Evolutionary conservation across 805 yeast species (phyloP), one percentile per base, ranked within the genome.

Genomic region (Yamadazyma insecticola): DNA sequence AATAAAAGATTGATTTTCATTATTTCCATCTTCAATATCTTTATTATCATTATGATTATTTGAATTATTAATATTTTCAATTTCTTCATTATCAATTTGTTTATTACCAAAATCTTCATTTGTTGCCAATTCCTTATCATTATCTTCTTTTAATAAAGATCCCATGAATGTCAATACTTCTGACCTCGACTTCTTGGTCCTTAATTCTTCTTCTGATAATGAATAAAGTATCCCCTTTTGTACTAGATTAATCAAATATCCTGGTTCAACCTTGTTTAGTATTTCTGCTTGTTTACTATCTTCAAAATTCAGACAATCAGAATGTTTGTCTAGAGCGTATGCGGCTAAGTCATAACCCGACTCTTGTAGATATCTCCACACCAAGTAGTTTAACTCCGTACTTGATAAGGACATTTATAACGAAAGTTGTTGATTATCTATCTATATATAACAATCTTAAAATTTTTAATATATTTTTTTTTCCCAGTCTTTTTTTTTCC

Each of bases 351-450:
- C 89, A 23, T 70, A 67, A 3, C 94, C 94, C 5, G 80, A 66
- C 53, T 92, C 97, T 50, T 87, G 95, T 22, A 88, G 68, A 50
- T 90, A 92, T 39, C 97, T 63, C 96, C 96, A 92, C 32, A 90
- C 75, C 45, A 92, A 70, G 52, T 90, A 90, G 63, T 90, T 92
- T 33, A 90, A 72, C 57, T 88, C 95, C 35, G 73, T 77, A 35
- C 92, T 81, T 4, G 92, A 74, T 29, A 90, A 61, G 16, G 95
- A 81, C 96, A 87, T 86, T 13, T 6, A 20, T 5, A n/a, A 17
- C 22, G 13, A 10, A 10, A 12, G 12, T 22, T n/a, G n/a, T n/a
- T n/a, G n/a, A n/a, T n/a, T n/a, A n/a, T n/a, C n/a, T n/a, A n/a
- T n/a, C n/a, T n/a, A n/a, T n/a, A n/a, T n/a, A n/a, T n/a, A n/a